Evolutionary conservation across 73 alveolate species (phyloP), one percentile per base, ranked within the genome.

Genomic region (Paramecium tetraurelia): DNA sequence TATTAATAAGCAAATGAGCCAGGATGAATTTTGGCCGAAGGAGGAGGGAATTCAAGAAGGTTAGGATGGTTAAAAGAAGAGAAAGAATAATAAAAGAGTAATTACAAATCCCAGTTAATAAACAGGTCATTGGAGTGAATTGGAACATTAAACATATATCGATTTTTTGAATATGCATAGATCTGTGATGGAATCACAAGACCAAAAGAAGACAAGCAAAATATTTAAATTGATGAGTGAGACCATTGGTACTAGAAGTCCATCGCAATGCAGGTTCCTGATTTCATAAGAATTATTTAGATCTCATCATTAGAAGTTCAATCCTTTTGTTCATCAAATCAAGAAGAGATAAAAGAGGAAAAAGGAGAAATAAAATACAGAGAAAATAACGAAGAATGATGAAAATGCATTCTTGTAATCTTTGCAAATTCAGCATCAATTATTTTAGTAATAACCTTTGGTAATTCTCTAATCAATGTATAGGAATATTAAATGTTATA

Each of bases 141-240:
- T 6, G 4, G 87, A 75, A 41, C 87, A 75, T 38, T 29, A 75
- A 41, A 75, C 87, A 12, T 75, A 75, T 36, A 38, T 75, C 5
- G 87, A 75, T 38, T 75, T 75, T 75, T 75, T 75, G 36, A 35
- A 75, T 75, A 41, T 41, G 7, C 87, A 75, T 41, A 29, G 59
- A 75, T 35, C 40, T 38, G 40, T 75, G 36, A 75, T 75, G 87
- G 87, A 75, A 18, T 75, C 68, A 12, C 38, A 29, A 36, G 87
- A 75, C 5, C 10, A 75, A 36, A 75, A 75, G n/a, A 75, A 75
- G 59, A 35, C 87, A 12, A 75, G 87, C 38, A 75, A 75, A 41
- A 75, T 75, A 38, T 75, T 75, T 41, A 75, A 75, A 18, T 41
- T 75, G 87, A 75, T 75, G 87, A 75, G 87, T 75, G 87, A 75